phyloP scores from a whole-genome alignment of 108 stramenopile species.

The Nitzschia sp. region DNA sequence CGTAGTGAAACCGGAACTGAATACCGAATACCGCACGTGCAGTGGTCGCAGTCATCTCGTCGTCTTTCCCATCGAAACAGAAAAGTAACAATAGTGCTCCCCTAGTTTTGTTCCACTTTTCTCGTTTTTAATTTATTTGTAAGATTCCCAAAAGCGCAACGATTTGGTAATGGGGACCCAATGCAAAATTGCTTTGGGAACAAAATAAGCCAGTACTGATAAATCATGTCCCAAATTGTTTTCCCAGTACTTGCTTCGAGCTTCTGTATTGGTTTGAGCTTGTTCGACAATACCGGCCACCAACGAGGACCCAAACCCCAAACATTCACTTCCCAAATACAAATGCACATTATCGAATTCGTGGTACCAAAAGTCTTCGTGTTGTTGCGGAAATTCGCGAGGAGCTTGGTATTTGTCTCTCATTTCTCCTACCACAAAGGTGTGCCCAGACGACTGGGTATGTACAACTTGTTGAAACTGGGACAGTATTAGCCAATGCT shows the following conservation, averaged over 20 bases:
- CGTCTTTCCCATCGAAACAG: too few species aligned
- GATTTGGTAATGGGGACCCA: constrained; percentile 16
- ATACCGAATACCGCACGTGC: too few species aligned
- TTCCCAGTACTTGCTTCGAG: background rate
- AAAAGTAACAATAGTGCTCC: too few species aligned
- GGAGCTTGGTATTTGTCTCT: constrained; percentile 16
- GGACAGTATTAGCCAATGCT: background rate
- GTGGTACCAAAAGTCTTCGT: constrained; percentile 7
- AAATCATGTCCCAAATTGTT: constrained; percentile 17
- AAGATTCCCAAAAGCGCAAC: constrained; percentile 7
- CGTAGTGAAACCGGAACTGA: too few species aligned
- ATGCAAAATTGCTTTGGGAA: constrained; percentile 9
- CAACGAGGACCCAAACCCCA: background rate
- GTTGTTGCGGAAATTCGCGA: background rate
- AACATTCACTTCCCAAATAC: constrained; percentile 20
- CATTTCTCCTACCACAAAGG: constrained; percentile 4
- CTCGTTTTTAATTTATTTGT: too few species aligned
- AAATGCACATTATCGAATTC: constrained; percentile 24
- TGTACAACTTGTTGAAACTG: background rate
- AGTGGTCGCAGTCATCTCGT: too few species aligned
- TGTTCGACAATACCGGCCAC: constrained; percentile 1
- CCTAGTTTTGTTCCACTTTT: too few species aligned
- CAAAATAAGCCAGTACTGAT: constrained; percentile 6
- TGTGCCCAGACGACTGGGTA: background rate
- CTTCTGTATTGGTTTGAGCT: background rate